These are phyloP conservation scores for Senna siamea DNA, from an alignment of 306 rosid genomes.

Conservation along the genomic window DNA sequence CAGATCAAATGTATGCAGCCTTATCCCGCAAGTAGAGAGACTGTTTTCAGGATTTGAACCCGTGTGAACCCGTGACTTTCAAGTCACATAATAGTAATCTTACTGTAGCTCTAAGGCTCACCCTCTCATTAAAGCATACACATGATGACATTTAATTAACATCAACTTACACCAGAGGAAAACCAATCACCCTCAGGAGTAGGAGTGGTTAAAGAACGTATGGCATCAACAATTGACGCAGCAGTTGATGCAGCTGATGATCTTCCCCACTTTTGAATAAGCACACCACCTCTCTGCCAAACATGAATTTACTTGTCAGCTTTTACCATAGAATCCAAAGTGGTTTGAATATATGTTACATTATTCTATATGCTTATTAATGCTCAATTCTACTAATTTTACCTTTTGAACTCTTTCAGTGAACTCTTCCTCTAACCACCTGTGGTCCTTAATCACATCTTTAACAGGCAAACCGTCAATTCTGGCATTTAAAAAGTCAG, in stretches of 20 bases:
- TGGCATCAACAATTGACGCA: conserved; percentile 87
- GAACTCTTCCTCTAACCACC: conserved; percentile 95
- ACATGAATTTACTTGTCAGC: conserved; percentile 34
- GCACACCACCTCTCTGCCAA: conserved; percentile 89
- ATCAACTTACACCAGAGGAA: conserved; percentile 84
- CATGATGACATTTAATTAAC: too few species aligned
- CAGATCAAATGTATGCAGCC: too few species aligned
- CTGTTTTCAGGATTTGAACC: too few species aligned
- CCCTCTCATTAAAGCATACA: too few species aligned
- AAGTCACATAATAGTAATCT: too few species aligned
- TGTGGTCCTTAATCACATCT: conserved; percentile 86
- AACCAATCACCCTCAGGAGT: conserved; percentile 99
- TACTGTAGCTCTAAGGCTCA: too few species aligned
- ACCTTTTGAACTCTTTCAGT: conserved; percentile 89
- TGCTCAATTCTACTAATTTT: conserved; percentile 8
- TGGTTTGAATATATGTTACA: background rate
- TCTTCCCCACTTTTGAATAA: conserved; percentile 96
- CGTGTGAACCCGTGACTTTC: too few species aligned
- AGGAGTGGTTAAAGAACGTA: conserved; percentile 78
- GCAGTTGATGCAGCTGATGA: conserved; percentile 99
- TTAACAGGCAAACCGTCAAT: conserved; percentile 82
- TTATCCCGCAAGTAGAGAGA: too few species aligned
- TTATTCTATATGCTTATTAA: background rate
- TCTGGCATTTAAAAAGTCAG: conserved; percentile 90
- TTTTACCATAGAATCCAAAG: background rate